These are phyloP conservation scores for Marchantia paleacea DNA, from an alignment of 225 moss, liverwort and hornwort genomes.

Conservation along the genomic window DNA sequence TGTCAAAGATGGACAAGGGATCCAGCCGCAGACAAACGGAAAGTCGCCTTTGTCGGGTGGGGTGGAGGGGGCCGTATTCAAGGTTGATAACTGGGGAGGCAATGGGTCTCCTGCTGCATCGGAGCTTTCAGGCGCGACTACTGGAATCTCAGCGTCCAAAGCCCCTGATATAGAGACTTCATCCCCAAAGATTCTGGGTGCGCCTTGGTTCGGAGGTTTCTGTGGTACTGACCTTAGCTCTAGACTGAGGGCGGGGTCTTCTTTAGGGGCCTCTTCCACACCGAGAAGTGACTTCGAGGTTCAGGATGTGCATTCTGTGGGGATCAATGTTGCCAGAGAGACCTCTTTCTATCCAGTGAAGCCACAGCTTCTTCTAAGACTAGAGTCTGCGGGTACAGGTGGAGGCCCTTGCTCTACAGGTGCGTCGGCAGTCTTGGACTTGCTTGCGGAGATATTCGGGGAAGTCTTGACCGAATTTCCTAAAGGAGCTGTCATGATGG, in stretches of 20 bases:
- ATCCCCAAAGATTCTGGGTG: constrained; percentile 46
- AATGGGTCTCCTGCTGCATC: constrained; percentile 28
- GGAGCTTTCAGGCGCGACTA: constrained; percentile 20
- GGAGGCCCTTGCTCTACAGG: constrained; percentile 75
- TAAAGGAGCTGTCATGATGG: constrained; percentile 71
- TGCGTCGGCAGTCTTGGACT: constrained; percentile 81
- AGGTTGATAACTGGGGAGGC: background rate
- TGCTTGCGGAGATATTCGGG: constrained; percentile 90
- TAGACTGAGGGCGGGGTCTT: constrained; percentile 55
- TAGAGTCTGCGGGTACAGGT: constrained; percentile 63
- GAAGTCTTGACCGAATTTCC: constrained; percentile 74
- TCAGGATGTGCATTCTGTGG: constrained; percentile 38
- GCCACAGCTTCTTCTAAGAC: constrained; percentile 63
- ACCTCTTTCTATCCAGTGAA: constrained; percentile 58
- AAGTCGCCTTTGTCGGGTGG: constrained; percentile 18
- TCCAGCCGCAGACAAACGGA: background rate
- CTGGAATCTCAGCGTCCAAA: constrained; percentile 14
- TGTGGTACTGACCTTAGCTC: constrained; percentile 53
- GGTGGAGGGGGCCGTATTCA: constrained; percentile 14
- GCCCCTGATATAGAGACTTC: constrained; percentile 20
- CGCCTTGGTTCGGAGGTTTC: constrained; percentile 54
- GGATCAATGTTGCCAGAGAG: constrained; percentile 57
- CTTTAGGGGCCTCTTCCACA: constrained; percentile 40
- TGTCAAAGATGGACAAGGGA: constrained; percentile 1
- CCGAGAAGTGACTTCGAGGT: constrained; percentile 58